Percentiles rank a stretch among this genome's conserved stretches.
These are phyloP conservation scores for Coemansia sp. DNA, from an alignment of 192 early-diverging fungal genomes.

Conservation along the genomic window DNA sequence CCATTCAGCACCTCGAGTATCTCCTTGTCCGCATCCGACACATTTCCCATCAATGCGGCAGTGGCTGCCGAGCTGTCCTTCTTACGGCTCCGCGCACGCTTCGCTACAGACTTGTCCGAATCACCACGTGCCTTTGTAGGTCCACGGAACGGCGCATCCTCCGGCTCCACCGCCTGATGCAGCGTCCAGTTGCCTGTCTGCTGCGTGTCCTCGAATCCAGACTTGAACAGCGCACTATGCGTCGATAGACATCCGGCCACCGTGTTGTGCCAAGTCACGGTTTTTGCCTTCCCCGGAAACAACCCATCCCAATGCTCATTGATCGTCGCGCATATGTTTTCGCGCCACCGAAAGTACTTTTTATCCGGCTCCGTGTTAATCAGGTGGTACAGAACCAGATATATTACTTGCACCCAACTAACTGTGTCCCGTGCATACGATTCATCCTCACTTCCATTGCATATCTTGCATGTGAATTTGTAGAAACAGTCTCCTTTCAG, in stretches of 20 bases:
- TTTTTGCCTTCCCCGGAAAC: slow-evolving; percentile 66
- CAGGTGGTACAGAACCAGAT: slow-evolving; percentile 76
- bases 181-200: slow-evolving; percentile 65
- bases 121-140: slow-evolving; percentile 19
- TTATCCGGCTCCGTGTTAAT: slow-evolving; percentile 60
- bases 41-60: not conserved
- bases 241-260: slow-evolving; percentile 81
- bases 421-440: slow-evolving; percentile 65
- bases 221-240: slow-evolving; percentile 70
- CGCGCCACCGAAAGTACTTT: slow-evolving; percentile 77
- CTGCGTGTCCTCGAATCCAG: slow-evolving; percentile 70
- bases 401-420: slow-evolving; percentile 74
- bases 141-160: slow-evolving; percentile 26
- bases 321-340: slow-evolving; percentile 78
- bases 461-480: slow-evolving; percentile 74
- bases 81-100: slow-evolving; percentile 23
- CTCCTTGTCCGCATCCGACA: slow-evolving; percentile 36
- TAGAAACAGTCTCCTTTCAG: slow-evolving; percentile 75
- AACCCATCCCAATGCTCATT: slow-evolving; percentile 75
- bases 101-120: slow-evolving; percentile 52
- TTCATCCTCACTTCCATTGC: slow-evolving; percentile 62
- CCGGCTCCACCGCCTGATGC: slow-evolving; percentile 16
- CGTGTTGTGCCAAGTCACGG: slow-evolving; percentile 84
- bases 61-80: slow-evolving; percentile 51
- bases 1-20: slow-evolving; percentile 45